A percentile compares a stretch with the other conserved stretches of the same genome.
phyloP scores from a whole-genome alignment of 2,329 filamentous ascomycete species.

The Fusarium mundagurra region DNA sequence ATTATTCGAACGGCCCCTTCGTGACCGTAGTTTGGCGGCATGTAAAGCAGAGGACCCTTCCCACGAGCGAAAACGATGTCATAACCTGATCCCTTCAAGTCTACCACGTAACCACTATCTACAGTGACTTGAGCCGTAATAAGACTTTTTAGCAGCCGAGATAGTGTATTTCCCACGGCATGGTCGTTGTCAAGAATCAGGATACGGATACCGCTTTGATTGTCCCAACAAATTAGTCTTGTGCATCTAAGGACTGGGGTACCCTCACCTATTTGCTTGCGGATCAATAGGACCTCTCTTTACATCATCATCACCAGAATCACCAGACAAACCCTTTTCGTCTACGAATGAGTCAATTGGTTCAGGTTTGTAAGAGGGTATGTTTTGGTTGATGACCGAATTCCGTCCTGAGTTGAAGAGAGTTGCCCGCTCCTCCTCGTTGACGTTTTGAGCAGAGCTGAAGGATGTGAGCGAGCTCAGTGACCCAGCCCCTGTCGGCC shows the following conservation, averaged over 20 bases:
- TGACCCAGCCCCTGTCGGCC: neutral
- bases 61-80: neutral
- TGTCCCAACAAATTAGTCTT: neutral
- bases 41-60: neutral
- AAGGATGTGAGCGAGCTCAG: neutral
- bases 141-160: fast-evolving
- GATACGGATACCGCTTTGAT: fast-evolving
- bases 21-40: neutral
- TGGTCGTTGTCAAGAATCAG: neutral
- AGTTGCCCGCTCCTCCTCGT: neutral
- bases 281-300: fast-evolving
- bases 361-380: fast-evolving
- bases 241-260: fast-evolving
- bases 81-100: neutral
- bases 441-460: neutral
- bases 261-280: fast-evolving
- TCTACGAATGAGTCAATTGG: fast-evolving
- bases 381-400: neutral
- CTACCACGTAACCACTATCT: neutral
- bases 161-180: neutral
- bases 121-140: neutral
- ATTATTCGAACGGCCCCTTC: neutral
- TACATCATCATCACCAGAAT: neutral
- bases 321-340: neutral
- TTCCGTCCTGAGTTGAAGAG: too few relatives aligned